Percentiles rank a stretch among this genome's conserved stretches.
These are phyloP conservation scores for Senecio squalidus DNA, from an alignment of 140 eudicot genomes.

Conservation along the genomic window DNA sequence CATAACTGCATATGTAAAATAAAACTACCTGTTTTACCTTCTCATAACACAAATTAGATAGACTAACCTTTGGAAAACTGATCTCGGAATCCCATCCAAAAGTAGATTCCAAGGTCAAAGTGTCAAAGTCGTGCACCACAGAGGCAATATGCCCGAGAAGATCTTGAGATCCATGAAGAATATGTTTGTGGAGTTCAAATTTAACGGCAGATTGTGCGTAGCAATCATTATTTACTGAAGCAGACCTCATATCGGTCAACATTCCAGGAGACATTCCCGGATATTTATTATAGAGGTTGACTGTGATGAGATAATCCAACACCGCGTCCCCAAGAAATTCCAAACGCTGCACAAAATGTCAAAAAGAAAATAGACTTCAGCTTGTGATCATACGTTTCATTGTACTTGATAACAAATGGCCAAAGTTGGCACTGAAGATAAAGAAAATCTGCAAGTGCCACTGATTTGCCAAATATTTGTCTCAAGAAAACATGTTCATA, in stretches of 20 bases:
- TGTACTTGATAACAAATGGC: no score
- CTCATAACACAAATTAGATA: background rate
- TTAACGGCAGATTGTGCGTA: conserved; percentile 65
- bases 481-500: no score
- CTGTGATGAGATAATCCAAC: conserved; percentile 60
- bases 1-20: background rate
- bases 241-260: conserved; percentile 82
- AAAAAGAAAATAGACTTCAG: conserved; percentile 17
- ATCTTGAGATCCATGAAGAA: conserved; percentile 65
- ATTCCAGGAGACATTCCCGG: conserved; percentile 81
- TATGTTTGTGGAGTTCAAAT: conserved; percentile 53
- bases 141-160: conserved; percentile 39
- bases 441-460: no score
- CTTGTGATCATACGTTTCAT: no score
- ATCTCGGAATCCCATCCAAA: conserved; percentile 68
- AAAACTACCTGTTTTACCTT: no score
- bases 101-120: conserved; percentile 25
- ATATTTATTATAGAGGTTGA: conserved; percentile 48
- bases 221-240: conserved; percentile 82
- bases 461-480: no score
- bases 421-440: no score
- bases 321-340: conserved; percentile 95
- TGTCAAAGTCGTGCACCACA: conserved; percentile 29
- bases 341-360: conserved; percentile 27
- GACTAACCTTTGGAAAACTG: conserved; percentile 66